Conservation (phyloP, 228 moss, liverwort and hornwort genomes). For the Sphagnum fallax region DNA sequence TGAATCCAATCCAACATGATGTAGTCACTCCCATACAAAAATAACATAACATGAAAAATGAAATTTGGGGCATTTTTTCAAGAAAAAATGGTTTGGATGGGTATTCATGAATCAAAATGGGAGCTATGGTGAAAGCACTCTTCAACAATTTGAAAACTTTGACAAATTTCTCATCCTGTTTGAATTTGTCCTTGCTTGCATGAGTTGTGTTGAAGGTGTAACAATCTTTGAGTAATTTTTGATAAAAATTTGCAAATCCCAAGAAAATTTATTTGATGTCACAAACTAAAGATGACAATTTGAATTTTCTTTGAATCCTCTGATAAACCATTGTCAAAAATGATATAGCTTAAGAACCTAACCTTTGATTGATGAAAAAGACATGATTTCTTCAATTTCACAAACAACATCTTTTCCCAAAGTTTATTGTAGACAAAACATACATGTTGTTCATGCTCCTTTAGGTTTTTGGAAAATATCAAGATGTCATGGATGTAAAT, state of each 20-base stretch:
- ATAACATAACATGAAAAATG: not conserved
- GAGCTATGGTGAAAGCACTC: not conserved
- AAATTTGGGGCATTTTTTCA: not conserved
- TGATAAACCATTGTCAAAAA: not conserved
- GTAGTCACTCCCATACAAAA: not conserved
- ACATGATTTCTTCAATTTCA: not conserved
- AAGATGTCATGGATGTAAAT: slow-evolving; percentile 4
- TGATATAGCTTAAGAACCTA: slow-evolving; percentile 2
- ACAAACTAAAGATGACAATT: not conserved
- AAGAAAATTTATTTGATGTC: not conserved
- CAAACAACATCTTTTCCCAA: not conserved
- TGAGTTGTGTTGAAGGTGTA: not conserved
- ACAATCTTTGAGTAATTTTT: too few relatives aligned
- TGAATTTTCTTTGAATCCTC: not conserved
- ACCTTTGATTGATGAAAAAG: not conserved
- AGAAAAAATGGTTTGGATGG: not conserved
- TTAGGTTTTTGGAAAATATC: not conserved
- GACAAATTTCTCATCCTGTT: not conserved
- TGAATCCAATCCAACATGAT: not conserved
- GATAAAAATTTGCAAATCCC: too few relatives aligned
- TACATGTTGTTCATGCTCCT: not conserved
- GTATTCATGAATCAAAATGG: not conserved
- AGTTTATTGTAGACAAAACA: not conserved
- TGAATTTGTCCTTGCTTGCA: too few relatives aligned
- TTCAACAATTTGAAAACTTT: not conserved